Evolutionary conservation across 2,329 filamentous ascomycete genomes (phyloP), one percentile per base, ranked within the genome.

Genomic region (Cryphonectria nitschkei): DNA sequence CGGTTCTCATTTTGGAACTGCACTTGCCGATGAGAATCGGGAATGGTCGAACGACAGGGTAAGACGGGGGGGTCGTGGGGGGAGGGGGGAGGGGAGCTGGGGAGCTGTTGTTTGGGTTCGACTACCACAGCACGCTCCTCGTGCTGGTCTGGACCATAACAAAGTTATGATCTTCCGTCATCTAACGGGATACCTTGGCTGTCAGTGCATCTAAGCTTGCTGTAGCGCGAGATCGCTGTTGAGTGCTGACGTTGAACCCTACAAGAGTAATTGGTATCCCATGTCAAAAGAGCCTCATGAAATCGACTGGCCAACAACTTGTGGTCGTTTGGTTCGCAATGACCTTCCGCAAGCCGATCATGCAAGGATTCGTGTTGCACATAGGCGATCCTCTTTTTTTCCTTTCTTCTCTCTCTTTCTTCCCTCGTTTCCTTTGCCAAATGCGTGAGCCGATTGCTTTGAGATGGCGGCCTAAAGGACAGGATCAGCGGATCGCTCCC

Each of bases 21-120:
- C 56, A 68, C 52, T 29, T 68, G 41, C 69, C 69, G 66, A 65
- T 64, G 69, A 71, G 11, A 29, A 58, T 58, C 54, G 54, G 54
- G 54, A 32, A 58, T 58, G 29, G 54, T 71, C 66, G 52, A 71
- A 61, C 3, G 61, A 32, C 69, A 29, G 22, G 69, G 69, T 19
- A 46, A 61, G 60, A 65, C 65, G 56, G 66, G 22, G 22, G n/a
- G n/a, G 52, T 29, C 52, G 14, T 34, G 34, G 34, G 3, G 34
- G 34, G 37, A 11, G 8, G 37, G 37, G 37, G 37, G 5, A 8
- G 37, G 37, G 37, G 8, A 39, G 37, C 37, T 39, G 5, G 26
- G 26, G 1, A 26, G 26, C 26, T 26, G 37, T 39, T 39, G 37
- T 39, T 39, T 9, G 37, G 46, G 46, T 56, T 16, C 26, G 13